Percentiles rank a stretch among this genome's conserved stretches.
These are phyloP conservation scores for Phlyctochytrium bullatum DNA, from an alignment of 192 early-diverging fungal genomes.

Conservation along the genomic window DNA sequence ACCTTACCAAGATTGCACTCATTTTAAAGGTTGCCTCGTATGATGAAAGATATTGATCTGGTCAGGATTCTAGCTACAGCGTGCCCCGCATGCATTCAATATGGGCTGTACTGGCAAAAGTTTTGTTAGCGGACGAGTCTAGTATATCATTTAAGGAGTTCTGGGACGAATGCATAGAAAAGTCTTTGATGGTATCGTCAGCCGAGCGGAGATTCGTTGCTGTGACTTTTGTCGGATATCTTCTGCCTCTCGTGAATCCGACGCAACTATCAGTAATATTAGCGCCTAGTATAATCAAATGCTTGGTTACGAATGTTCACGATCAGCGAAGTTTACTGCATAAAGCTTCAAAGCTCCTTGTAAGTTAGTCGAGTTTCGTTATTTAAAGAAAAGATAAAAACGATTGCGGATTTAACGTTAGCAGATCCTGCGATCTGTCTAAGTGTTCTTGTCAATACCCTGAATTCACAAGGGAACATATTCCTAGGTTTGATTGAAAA, in stretches of 20 bases:
- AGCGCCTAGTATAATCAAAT: conserved; percentile 80
- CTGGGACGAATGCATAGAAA: conserved; percentile 61
- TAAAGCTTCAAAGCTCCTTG: conserved; percentile 73
- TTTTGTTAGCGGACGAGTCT: conserved; percentile 7
- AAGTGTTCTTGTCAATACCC: neutral
- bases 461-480: neutral
- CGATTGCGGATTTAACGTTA: neutral
- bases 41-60: neutral
- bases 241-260: conserved; percentile 55
- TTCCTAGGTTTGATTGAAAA: neutral
- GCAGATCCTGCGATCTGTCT: neutral
- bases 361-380: conserved; percentile 22
- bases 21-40: conserved; percentile 26
- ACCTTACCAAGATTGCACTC: conserved; percentile 29
- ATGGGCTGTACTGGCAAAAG: conserved; percentile 50
- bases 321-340: conserved; percentile 70
- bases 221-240: conserved; percentile 75
- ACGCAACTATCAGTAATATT: conserved; percentile 65
- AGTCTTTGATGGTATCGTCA: conserved; percentile 70
- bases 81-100: conserved; percentile 76
- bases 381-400: neutral
- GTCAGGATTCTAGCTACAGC: conserved; percentile 8
- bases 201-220: conserved; percentile 90
- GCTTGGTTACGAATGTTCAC: conserved; percentile 83
- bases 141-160: conserved; percentile 49